These are phyloP conservation scores for Fusarium solani-melongenae DNA, from an alignment of 2,329 filamentous ascomycete genomes.

Conservation along the genomic window DNA sequence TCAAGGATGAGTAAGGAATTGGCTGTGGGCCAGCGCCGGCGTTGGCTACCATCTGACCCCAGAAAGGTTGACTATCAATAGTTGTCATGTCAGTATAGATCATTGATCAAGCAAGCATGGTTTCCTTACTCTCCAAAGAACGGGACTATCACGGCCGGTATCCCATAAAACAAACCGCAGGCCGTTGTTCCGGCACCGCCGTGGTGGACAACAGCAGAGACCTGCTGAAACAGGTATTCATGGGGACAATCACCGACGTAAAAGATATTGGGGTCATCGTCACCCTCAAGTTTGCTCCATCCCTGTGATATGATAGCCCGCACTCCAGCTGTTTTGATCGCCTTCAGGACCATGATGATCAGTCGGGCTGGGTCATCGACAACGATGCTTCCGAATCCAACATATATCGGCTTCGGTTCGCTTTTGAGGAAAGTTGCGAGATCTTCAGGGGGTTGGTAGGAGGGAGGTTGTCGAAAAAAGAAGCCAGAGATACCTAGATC, in stretches of 20 bases:
- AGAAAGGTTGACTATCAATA: slow-evolving; percentile 1
- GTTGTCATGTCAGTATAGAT: background rate
- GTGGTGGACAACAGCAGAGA: slow-evolving; percentile 85
- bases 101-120: background rate
- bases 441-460: slow-evolving; percentile 64
- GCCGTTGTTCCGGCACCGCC: slow-evolving; percentile 88
- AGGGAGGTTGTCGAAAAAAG: background rate
- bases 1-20: background rate
- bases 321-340: slow-evolving; percentile 69
- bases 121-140: slow-evolving; percentile 76
- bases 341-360: slow-evolving; percentile 74
- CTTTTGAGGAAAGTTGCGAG: slow-evolving; percentile 65
- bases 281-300: slow-evolving; percentile 74
- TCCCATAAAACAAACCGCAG: slow-evolving; percentile 79
- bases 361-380: slow-evolving; percentile 74
- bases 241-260: slow-evolving; percentile 78
- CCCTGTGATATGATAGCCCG: slow-evolving; percentile 77
- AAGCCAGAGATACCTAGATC: background rate
- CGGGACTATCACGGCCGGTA: slow-evolving; percentile 82
- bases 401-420: slow-evolving; percentile 73
- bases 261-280: slow-evolving; percentile 62
- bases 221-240: slow-evolving; percentile 85
- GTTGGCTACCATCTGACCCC: background rate
- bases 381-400: slow-evolving; percentile 79
- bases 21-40: background rate